These are phyloP conservation scores for Talinum fruticosum DNA, from an alignment of 148 eudicot species.

Conservation along the genomic window DNA sequence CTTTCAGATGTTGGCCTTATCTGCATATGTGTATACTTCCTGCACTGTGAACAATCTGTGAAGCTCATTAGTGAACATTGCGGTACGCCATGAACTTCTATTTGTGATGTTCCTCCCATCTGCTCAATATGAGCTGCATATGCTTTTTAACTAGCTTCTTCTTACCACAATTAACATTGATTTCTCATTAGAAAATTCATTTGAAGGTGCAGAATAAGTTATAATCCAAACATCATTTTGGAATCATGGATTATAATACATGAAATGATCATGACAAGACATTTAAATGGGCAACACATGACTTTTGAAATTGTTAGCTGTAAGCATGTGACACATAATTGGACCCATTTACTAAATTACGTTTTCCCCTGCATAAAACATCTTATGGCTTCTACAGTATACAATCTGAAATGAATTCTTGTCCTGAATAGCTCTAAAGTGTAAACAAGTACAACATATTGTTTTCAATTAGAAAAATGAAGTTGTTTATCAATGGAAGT, in stretches of 20 bases:
- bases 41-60: background rate
- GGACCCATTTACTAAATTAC: too few species aligned
- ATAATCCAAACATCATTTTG: background rate
- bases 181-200: background rate
- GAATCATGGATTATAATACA: background rate
- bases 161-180: background rate
- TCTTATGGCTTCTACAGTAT: too few species aligned
- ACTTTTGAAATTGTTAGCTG: background rate
- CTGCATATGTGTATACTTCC: background rate
- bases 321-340: too few species aligned
- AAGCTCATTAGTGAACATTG: background rate
- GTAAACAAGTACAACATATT: too few species aligned
- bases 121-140: background rate
- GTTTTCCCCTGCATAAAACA: too few species aligned
- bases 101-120: background rate
- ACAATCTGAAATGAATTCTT: too few species aligned
- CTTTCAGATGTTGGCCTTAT: background rate
- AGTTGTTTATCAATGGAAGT: too few species aligned
- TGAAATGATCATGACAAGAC: background rate
- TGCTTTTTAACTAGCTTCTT: too few species aligned
- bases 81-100: background rate
- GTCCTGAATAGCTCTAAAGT: too few species aligned
- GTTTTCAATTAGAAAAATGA: too few species aligned
- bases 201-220: background rate
- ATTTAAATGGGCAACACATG: background rate